Conservation (phyloP, 305 asterid species). For the Caryopteris hybrid region DNA sequence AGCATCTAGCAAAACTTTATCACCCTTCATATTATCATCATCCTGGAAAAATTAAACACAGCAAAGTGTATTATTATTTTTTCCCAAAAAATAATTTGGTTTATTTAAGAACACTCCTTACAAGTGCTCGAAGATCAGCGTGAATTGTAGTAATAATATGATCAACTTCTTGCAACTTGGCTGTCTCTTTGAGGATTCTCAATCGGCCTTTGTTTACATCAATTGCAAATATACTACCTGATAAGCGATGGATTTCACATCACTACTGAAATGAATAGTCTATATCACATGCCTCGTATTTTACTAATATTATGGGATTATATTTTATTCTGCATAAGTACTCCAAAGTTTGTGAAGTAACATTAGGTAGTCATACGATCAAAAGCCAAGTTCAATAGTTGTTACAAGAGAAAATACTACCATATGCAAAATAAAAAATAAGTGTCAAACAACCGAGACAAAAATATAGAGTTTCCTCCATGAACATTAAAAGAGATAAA, state of each 20-base stretch:
- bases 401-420: no score
- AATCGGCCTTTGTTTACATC: conserved; percentile 81
- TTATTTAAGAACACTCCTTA: conserved; percentile 28
- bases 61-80: neutral
- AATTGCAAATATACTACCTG: conserved; percentile 77
- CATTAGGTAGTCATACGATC: neutral
- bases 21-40: conserved; percentile 40
- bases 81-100: neutral
- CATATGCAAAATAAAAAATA: neutral
- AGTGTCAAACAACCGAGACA: neutral
- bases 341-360: neutral
- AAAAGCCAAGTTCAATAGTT: no score
- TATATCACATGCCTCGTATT: neutral
- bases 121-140: conserved; percentile 74
- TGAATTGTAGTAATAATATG: conserved; percentile 56
- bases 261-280: neutral
- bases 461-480: neutral
- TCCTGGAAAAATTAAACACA: conserved; percentile 32
- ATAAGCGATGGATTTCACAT: neutral
- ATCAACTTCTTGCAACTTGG: conserved; percentile 55
- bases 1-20: conserved; percentile 91
- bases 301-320: neutral
- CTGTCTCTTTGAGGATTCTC: conserved; percentile 88
- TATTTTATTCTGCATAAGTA: neutral
- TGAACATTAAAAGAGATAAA: neutral